Conservation (phyloP, 176 grass and related monocot genomes). For the Rhipidocladum racemiflorum region DNA sequence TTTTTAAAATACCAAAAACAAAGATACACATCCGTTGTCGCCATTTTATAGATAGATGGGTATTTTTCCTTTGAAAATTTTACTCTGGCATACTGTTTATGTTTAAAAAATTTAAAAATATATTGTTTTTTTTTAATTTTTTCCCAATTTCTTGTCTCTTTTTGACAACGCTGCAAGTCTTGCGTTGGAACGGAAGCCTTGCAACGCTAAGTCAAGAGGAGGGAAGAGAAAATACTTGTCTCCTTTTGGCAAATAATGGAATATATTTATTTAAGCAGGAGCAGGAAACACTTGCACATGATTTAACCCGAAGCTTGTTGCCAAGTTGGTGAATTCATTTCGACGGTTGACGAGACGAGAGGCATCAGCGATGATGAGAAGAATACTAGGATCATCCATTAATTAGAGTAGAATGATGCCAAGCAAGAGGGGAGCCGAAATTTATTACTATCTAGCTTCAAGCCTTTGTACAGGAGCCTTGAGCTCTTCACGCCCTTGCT, state of each 20-base stretch:
- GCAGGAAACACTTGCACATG: neutral
- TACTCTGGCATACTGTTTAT: no score
- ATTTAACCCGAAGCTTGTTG: neutral
- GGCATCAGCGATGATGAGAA: neutral
- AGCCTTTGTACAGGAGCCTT: conserved; percentile 56
- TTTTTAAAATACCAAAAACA: no score
- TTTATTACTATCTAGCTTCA: conserved; percentile 41
- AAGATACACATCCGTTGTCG: no score
- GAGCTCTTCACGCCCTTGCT: conserved; percentile 41
- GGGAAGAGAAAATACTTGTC: neutral
- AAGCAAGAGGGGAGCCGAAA: conserved; percentile 39
- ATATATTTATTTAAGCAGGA: no score
- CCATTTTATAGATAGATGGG: no score
- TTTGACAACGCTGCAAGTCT: neutral
- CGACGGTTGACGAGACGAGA: neutral
- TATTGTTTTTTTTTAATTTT: no score
- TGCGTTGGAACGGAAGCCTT: no score
- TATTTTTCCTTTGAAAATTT: no score
- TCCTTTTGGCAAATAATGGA: neutral
- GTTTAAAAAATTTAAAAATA: no score
- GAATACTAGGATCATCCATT: neutral
- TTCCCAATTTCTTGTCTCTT: no score
- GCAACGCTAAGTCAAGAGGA: no score
- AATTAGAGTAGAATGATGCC: no score
- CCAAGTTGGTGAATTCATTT: neutral